Percentiles rank a stretch among this genome's conserved stretches.
Evolutionary conservation across 257 asterid genomes (phyloP).

Genomic region (Catharanthus roseus): DNA sequence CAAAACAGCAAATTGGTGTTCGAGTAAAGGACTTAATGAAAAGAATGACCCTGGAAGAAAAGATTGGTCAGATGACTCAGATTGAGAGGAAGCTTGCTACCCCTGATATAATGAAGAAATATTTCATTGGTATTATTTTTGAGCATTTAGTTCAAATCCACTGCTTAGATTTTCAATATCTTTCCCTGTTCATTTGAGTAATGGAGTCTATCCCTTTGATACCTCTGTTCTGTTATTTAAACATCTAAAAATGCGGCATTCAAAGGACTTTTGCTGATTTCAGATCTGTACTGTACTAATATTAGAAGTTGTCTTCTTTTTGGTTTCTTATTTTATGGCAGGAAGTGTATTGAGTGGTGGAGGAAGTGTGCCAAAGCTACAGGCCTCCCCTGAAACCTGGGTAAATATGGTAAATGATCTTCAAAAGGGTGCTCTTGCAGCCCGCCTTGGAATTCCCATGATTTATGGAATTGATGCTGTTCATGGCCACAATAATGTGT

Average conservation of each 20-base stretch:
- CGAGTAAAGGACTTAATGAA: slow-evolving; percentile 66
- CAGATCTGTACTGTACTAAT: neutral
- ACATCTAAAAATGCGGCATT: neutral
- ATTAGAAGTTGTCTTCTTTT: neutral
- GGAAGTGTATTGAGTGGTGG: slow-evolving; percentile 45
- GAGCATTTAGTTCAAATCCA: neutral
- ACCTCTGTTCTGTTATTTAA: neutral
- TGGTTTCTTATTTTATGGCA: neutral
- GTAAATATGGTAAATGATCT: slow-evolving; percentile 29
- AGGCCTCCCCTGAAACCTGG: slow-evolving; percentile 38
- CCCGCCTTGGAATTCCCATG: slow-evolving; percentile 38
- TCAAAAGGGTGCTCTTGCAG: slow-evolving; percentile 32
- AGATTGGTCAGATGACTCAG: slow-evolving; percentile 89
- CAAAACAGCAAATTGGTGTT: slow-evolving; percentile 48
- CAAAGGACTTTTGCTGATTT: neutral
- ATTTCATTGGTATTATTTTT: slow-evolving; percentile 73
- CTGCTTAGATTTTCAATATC: neutral
- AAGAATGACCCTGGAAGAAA: slow-evolving; percentile 71
- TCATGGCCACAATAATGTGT: slow-evolving; percentile 41
- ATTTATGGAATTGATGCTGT: slow-evolving; percentile 42
- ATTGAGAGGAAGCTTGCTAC: slow-evolving; percentile 67
- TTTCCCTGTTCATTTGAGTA: neutral
- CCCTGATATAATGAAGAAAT: slow-evolving; percentile 46
- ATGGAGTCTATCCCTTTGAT: neutral
- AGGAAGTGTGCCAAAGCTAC: slow-evolving; percentile 34